Conservation (phyloP, 345 rosid genomes). For the Eucalyptus rudis region DNA sequence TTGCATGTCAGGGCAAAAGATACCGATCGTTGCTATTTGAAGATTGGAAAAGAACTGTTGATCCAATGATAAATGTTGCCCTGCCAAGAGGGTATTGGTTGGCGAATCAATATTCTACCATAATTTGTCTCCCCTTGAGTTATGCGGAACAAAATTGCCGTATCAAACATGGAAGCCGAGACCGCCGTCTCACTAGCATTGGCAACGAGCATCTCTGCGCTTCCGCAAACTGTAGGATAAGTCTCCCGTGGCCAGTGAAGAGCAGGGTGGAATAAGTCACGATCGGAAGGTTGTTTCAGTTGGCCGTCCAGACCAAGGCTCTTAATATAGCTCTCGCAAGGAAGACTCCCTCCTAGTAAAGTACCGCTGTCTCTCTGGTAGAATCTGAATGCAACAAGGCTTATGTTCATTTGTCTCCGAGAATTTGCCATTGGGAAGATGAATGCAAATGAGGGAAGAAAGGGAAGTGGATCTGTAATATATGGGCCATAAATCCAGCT, state of each 20-base stretch:
- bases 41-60: too few relatives aligned
- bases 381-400: constrained; percentile 6
- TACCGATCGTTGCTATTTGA: not conserved
- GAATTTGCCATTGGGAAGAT: not conserved
- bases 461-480: not conserved
- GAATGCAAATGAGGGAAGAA: not conserved
- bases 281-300: not conserved
- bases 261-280: not conserved
- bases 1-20: constrained; percentile 11
- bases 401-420: not conserved
- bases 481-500: too few relatives aligned
- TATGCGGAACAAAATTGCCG: not conserved
- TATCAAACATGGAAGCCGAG: constrained; percentile 7
- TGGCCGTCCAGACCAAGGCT: constrained; percentile 8
- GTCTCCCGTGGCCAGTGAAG: not conserved
- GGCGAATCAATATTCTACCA: too few relatives aligned
- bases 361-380: not conserved
- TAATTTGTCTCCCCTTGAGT: too few relatives aligned
- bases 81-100: too few relatives aligned
- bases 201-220: not conserved
- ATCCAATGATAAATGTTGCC: too few relatives aligned
- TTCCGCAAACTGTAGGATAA: not conserved
- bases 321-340: not conserved
- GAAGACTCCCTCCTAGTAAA: not conserved
- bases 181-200: not conserved